phyloP scores from a whole-genome alignment of 2,329 filamentous ascomycete genomes.

The Penicillium sp. region DNA sequence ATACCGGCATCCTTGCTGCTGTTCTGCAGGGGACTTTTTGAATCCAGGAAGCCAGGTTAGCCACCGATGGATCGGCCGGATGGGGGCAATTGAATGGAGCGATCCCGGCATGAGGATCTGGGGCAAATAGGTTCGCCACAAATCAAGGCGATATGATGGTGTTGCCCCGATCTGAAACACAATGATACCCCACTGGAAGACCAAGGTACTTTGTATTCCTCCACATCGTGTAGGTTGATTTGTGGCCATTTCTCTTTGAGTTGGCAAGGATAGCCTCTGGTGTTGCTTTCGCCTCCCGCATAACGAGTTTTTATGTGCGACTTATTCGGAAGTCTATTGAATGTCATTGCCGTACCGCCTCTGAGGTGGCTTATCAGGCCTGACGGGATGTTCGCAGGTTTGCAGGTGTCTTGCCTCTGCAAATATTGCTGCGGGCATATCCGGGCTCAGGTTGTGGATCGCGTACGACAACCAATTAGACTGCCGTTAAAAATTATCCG shows the following conservation, averaged over 20 bases:
- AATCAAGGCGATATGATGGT: neutral
- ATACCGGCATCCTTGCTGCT: conserved; percentile 11
- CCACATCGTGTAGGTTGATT: neutral
- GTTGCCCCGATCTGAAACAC: neutral
- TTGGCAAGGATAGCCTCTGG: neutral
- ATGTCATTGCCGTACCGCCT: neutral
- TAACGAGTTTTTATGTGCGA: neutral
- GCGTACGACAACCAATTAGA: neutral
- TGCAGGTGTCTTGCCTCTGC: neutral
- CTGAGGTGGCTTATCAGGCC: neutral
- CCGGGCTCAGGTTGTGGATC: neutral
- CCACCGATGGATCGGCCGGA: neutral
- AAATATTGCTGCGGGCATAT: neutral
- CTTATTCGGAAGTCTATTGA: neutral
- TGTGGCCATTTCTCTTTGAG: neutral
- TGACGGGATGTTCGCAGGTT: too few relatives aligned
- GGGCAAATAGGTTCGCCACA: neutral
- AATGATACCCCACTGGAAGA: neutral
- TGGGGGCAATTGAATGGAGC: neutral
- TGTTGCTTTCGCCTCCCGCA: neutral
- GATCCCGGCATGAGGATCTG: neutral
- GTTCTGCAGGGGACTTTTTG: conserved; percentile 20
- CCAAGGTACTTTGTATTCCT: conserved; percentile 1
- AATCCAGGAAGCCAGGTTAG: conserved; percentile 18
- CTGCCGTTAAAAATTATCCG: neutral